Conservation (phyloP, 495 filamentous ascomycete species). For the Parathielavia appendiculata region DNA sequence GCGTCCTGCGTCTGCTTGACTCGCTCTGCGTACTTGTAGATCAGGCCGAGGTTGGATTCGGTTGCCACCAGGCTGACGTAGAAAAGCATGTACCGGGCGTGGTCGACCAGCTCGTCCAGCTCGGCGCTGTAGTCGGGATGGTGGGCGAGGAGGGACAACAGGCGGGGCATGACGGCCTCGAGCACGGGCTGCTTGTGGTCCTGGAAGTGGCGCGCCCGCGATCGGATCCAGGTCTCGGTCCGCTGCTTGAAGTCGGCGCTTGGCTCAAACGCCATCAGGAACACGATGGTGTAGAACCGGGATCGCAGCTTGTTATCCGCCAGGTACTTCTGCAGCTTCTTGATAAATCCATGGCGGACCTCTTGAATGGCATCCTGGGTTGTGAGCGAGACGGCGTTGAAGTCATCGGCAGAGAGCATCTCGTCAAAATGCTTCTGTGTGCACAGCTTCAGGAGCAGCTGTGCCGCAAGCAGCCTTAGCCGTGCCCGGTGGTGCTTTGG, state of each 20-base stretch:
- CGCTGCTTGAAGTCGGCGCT: conserved; percentile 58
- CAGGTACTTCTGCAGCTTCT: conserved; percentile 82
- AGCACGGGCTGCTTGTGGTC: conserved; percentile 57
- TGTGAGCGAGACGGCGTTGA: conserved; percentile 73
- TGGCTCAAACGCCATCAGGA: conserved; percentile 88
- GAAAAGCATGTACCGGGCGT: conserved; percentile 80
- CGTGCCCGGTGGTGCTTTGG: conserved; percentile 68
- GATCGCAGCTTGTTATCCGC: conserved; percentile 59
- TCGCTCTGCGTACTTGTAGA: conserved; percentile 87
- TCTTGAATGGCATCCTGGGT: conserved; percentile 69
- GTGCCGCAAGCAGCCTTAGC: conserved; percentile 75
- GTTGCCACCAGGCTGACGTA: conserved; percentile 80
- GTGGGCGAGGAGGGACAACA: conserved; percentile 84
- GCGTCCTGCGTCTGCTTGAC: conserved; percentile 86
- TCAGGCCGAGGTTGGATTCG: conserved; percentile 77
- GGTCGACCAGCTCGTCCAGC: conserved; percentile 67
- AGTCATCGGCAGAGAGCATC: conserved; percentile 62
- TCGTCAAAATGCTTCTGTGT: conserved; percentile 67
- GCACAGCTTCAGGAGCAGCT: conserved; percentile 79
- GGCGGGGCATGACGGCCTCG: conserved; percentile 78
- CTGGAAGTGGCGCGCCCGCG: conserved; percentile 56
- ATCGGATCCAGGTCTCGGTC: conserved; percentile 82
- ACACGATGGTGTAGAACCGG: conserved; percentile 83
- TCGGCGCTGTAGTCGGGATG: conserved; percentile 82
- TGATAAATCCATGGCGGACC: conserved; percentile 73